Percentiles rank a stretch among this genome's conserved stretches.
phyloP scores from a whole-genome alignment of 2,329 filamentous ascomycete species.

The Harringtonia aguacate region DNA sequence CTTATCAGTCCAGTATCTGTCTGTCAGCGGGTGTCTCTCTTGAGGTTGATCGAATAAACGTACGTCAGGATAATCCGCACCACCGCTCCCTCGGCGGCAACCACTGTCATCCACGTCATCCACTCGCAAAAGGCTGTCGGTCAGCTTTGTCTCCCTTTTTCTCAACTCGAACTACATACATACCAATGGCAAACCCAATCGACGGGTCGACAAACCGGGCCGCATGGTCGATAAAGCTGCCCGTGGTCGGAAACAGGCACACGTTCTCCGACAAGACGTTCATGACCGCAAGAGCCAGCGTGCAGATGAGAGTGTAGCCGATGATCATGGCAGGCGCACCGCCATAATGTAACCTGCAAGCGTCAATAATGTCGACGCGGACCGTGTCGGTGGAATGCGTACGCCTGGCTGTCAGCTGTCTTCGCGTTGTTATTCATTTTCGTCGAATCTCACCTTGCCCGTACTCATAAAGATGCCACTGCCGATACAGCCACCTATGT shows the following conservation, averaged over 20 bases:
- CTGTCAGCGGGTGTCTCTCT: no score
- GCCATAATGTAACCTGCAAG: neutral
- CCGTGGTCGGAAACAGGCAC: constrained; percentile 1
- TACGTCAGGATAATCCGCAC: neutral
- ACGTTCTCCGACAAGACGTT: neutral
- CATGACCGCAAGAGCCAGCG: neutral
- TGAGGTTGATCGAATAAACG: no score
- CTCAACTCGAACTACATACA: neutral
- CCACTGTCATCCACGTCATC: neutral
- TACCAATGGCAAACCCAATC: neutral
- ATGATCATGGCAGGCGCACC: neutral
- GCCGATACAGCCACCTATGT: neutral
- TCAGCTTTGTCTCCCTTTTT: neutral
- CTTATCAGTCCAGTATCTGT: neutral
- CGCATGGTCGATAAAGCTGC: constrained; percentile 2
- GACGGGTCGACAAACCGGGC: neutral
- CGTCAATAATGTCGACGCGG: neutral
- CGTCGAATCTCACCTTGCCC: neutral
- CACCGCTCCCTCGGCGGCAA: neutral
- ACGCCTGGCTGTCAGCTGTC: no score
- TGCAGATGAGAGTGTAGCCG: neutral
- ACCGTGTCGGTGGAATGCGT: neutral
- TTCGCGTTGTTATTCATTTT: neutral
- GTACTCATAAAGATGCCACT: neutral
- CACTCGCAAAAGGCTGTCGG: neutral